Evolutionary conservation across 1,139 yeast species (phyloP).

Genomic region (Meyerozyma carpophila): DNA sequence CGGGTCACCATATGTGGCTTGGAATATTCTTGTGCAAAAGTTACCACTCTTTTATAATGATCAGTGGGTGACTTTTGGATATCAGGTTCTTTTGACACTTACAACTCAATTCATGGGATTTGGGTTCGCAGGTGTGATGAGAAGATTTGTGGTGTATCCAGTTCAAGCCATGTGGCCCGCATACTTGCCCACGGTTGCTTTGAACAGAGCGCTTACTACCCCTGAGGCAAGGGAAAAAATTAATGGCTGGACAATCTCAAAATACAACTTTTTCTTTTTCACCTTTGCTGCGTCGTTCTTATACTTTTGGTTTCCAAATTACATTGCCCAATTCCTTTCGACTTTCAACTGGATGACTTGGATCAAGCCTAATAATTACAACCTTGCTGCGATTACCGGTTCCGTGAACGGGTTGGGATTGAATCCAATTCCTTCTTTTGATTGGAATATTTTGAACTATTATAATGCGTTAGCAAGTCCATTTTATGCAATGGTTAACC

Average conservation of each 20-base stretch:
- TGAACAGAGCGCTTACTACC: slow-evolving; percentile 33
- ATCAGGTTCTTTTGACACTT: slow-evolving; percentile 32
- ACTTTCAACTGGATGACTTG: slow-evolving; percentile 18
- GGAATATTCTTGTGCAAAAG: slow-evolving; percentile 43
- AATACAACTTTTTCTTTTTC: slow-evolving; percentile 12
- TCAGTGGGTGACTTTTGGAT: slow-evolving; percentile 38
- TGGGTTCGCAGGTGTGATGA: slow-evolving; percentile 44
- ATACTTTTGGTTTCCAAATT: slow-evolving; percentile 16
- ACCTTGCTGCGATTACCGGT: slow-evolving; percentile 14
- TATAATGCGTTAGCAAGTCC: slow-evolving; percentile 9
- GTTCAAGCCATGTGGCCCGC: slow-evolving; percentile 45
- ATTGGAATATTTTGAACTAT: slow-evolving; percentile 12
- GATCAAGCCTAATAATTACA: slow-evolving; percentile 15
- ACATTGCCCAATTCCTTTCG: slow-evolving; percentile 12
- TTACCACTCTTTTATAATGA: slow-evolving; percentile 38
- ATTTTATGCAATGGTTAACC: slow-evolving; percentile 9
- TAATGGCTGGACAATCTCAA: slow-evolving; percentile 16
- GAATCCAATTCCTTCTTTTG: slow-evolving; percentile 15
- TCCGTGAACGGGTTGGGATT: slow-evolving; percentile 12
- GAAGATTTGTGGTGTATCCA: slow-evolving; percentile 39
- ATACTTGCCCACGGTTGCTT: slow-evolving; percentile 39
- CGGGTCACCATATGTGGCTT: slow-evolving; percentile 40
- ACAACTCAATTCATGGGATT: slow-evolving; percentile 44
- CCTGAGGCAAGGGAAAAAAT: slow-evolving; percentile 13
- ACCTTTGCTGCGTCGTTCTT: slow-evolving; percentile 9